A percentile compares a stretch with the other conserved stretches of the same genome.
Evolutionary conservation across 345 rosid species (phyloP).

Genomic region (Sonneratia caseolaris): DNA sequence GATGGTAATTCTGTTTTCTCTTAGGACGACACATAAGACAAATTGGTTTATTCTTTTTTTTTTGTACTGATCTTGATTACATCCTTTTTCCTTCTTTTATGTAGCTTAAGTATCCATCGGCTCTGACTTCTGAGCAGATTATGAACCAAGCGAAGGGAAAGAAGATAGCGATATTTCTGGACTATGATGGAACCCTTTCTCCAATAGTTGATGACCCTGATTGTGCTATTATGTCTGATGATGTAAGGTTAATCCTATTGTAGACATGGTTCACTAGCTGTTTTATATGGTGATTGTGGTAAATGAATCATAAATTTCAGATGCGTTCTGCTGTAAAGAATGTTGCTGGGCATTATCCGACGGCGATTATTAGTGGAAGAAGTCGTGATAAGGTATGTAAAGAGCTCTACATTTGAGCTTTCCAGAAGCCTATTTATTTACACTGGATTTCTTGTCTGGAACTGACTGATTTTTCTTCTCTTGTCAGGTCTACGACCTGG

Average conservation of each 20-base stretch:
- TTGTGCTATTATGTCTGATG: slow-evolving; percentile 59
- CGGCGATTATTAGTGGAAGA: slow-evolving; percentile 95
- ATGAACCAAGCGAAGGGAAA: slow-evolving; percentile 46
- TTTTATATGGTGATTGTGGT: not conserved
- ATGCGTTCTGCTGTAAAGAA: slow-evolving; percentile 88
- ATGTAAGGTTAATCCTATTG: slow-evolving; percentile 32
- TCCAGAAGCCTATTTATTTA: slow-evolving; percentile 4
- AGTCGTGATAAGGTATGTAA: slow-evolving; percentile 68
- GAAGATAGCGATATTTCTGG: slow-evolving; percentile 75
- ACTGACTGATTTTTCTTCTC: not conserved
- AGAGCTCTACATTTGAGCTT: not conserved
- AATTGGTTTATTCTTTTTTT: slow-evolving; percentile 1
- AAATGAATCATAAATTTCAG: slow-evolving; percentile 20
- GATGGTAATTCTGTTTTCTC: slow-evolving; percentile 40
- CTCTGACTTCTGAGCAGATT: slow-evolving; percentile 50
- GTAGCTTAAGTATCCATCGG: slow-evolving; percentile 85
- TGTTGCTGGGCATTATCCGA: slow-evolving; percentile 65
- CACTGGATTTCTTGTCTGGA: not conserved
- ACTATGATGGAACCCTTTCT: slow-evolving; percentile 91
- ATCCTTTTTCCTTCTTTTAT: not conserved
- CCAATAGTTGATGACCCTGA: slow-evolving; percentile 92
- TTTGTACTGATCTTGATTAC: not conserved
- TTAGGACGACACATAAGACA: not conserved
- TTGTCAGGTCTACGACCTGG: slow-evolving; percentile 67
- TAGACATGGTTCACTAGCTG: not conserved